Conservation (phyloP, 2,329 filamentous ascomycete genomes). For the Fusarium veterinarium region DNA sequence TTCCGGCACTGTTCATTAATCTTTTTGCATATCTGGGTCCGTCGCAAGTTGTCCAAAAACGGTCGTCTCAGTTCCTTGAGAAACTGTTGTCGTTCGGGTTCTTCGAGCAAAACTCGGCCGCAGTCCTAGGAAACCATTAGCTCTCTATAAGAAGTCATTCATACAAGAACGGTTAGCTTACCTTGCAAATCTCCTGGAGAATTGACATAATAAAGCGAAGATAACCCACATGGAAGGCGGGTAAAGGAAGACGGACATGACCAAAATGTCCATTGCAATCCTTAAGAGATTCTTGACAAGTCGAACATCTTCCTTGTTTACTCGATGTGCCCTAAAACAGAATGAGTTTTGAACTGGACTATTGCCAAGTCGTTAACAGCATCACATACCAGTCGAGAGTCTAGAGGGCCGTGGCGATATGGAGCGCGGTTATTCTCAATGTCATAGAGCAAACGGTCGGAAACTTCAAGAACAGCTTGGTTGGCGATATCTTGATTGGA, state of each 20-base stretch:
- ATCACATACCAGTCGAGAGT: constrained; percentile 75
- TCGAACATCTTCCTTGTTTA: constrained; percentile 82
- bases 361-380: background rate
- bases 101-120: constrained; percentile 82
- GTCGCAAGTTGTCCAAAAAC: constrained; percentile 86
- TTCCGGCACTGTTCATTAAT: constrained; percentile 93
- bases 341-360: background rate
- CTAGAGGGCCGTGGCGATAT: constrained; percentile 85
- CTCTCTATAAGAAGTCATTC: background rate
- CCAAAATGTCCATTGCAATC: constrained; percentile 96
- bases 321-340: constrained; percentile 77
- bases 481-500: constrained; percentile 95
- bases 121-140: constrained; percentile 68
- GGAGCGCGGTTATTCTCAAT: constrained; percentile 81
- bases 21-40: constrained; percentile 85
- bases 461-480: constrained; percentile 93
- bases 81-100: constrained; percentile 80
- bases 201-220: constrained; percentile 93
- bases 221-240: constrained; percentile 96
- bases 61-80: constrained; percentile 84
- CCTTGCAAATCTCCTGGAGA: constrained; percentile 94
- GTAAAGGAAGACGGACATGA: constrained; percentile 88
- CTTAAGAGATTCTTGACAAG: constrained; percentile 83
- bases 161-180: constrained; percentile 38
- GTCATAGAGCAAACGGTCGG: constrained; percentile 94